Base-by-base conservation (phyloP, 768 basidiomycete genomes). In the Amyloporia xantha region DNA sequence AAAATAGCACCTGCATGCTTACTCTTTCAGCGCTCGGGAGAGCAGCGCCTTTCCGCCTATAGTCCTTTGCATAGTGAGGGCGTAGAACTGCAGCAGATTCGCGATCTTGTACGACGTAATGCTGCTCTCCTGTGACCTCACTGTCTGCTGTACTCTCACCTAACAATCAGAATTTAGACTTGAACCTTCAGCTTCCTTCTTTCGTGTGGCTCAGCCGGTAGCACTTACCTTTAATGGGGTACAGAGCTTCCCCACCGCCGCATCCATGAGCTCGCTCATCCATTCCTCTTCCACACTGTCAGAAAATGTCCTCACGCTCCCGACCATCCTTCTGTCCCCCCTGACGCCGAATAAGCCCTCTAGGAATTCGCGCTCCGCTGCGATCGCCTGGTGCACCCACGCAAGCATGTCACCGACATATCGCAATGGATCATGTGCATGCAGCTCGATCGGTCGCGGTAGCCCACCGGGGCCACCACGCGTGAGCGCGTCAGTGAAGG, bases 351-450 rank as follows among this genome's bases (percentile, higher is more conserved):
- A 97, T 21, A 98, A 65, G 27, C 81, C 74, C 59, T 97, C 93
- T 19, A 99, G 74, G 58, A 94, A 93, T 68, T 98, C 96, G 38
- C 84, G 84, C 61, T 99, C 96, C 1, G 88, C 88, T 0, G 96
- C 96, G 52, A 96, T 91, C 0, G 86, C 79, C 54, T 98, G 95
- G 66, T 99, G 95, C 1, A 97, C 84, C 95, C 95, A 97, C 0
- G 94, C 95, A 6, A 98, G 81, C 90, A 98, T 98, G 66, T 98
- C 95, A 12, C 96, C 96, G 12, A 95, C 82, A 62, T 99, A 99
- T 26, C 95, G 82, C 55, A 92, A 77, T 0, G 96, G 95, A 63
- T 99, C 96, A 58, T 99, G 96, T 0, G 96, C 96, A 60, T 99
- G 96, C 2, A 99, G 74, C 63, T 98, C 96, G 53, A 99, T 98